Evolutionary conservation across 2,329 filamentous ascomycete genomes (phyloP).

Genomic region (Talaromyces atroroseus): DNA sequence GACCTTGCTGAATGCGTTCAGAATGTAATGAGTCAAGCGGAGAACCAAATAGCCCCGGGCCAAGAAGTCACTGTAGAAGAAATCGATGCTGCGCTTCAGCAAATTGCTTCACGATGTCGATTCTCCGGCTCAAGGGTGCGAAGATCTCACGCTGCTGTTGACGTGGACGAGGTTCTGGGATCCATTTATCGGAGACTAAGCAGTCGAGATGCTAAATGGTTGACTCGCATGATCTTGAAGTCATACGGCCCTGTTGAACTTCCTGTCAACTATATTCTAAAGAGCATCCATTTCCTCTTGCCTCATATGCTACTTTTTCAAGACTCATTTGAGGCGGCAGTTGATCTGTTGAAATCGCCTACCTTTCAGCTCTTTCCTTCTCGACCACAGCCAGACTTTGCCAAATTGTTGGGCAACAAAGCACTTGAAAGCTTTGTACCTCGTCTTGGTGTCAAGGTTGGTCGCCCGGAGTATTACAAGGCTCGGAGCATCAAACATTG

Average conservation of each 20-base stretch:
- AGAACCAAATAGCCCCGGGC: constrained; percentile 32
- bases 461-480: constrained; percentile 60
- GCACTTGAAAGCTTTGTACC: constrained; percentile 48
- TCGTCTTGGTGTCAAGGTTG: constrained; percentile 57
- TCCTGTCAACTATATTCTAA: constrained; percentile 52
- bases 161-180: constrained; percentile 47
- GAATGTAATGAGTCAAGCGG: constrained; percentile 57
- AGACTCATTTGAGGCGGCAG: constrained; percentile 59
- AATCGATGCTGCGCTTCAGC: constrained; percentile 61
- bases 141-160: constrained; percentile 29
- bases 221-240: constrained; percentile 74
- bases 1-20: constrained; percentile 71
- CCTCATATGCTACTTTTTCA: constrained; percentile 66
- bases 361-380: constrained; percentile 33
- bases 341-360: constrained; percentile 46
- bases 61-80: constrained; percentile 62
- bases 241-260: constrained; percentile 63
- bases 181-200: constrained; percentile 55
- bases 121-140: constrained; percentile 65
- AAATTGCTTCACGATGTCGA: constrained; percentile 60
- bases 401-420: constrained; percentile 23
- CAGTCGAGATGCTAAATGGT: constrained; percentile 76
- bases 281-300: constrained; percentile 62
- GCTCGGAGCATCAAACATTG: constrained; percentile 70
- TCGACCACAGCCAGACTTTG: constrained; percentile 28